Evolutionary conservation across 768 basidiomycete genomes (phyloP).

Genomic region (Suillus weaverae): DNA sequence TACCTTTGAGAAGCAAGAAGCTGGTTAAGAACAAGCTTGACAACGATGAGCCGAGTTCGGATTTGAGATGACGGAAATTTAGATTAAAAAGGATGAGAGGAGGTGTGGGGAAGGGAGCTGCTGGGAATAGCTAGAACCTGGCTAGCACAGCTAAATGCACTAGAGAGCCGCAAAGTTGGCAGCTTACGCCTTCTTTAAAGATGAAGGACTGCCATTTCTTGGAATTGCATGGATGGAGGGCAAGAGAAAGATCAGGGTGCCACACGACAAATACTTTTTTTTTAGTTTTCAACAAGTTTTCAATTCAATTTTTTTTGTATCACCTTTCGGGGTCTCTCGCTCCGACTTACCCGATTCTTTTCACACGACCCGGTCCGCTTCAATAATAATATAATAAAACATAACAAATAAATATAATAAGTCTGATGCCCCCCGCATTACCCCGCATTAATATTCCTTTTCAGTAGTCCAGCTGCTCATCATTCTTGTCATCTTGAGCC

Average conservation of each 20-base stretch:
- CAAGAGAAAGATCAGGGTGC: slow-evolving; percentile 4
- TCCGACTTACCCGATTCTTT: slow-evolving; percentile 1
- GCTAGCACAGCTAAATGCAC: neutral
- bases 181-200: neutral
- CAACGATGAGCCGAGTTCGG: neutral
- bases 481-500: neutral
- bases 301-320: neutral
- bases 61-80: neutral
- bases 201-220: neutral
- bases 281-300: neutral
- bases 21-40: neutral
- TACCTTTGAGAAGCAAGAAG: neutral
- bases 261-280: neutral
- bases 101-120: neutral
- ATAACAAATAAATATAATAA: neutral
- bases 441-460: slow-evolving; percentile 8
- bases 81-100: neutral
- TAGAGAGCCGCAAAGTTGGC: neutral
- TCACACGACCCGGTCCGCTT: neutral
- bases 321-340: neutral
- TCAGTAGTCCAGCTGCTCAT: neutral
- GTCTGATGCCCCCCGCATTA: slow-evolving; percentile 7
- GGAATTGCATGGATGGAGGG: slow-evolving; percentile 1
- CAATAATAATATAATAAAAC: neutral
- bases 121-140: neutral